These are phyloP conservation scores for Parascedosporium putredinis DNA, from an alignment of 2,329 filamentous ascomycete species.

Conservation along the genomic window DNA sequence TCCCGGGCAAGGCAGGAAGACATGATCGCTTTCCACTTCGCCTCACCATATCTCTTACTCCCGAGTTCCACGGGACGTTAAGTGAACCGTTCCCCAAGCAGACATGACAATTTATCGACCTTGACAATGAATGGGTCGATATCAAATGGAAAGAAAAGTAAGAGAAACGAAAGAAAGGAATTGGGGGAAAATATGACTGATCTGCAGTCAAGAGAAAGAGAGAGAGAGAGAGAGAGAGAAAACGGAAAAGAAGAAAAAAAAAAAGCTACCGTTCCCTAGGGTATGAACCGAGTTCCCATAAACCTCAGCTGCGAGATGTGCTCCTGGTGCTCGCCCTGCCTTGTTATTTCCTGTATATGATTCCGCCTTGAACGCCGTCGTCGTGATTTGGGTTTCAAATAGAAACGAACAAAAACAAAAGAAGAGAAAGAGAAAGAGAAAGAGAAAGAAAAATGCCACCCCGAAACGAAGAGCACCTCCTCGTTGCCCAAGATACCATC, in stretches of 20 bases:
- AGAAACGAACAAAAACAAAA: too few species aligned
- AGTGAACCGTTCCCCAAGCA: too few species aligned
- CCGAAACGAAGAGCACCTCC: too few species aligned
- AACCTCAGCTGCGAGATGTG: background rate
- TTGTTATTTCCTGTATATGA: background rate
- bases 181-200: too few species aligned
- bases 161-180: background rate
- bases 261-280: slow-evolving; percentile 2
- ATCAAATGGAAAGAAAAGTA: background rate
- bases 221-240: background rate
- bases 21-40: too few species aligned
- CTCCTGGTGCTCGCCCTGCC: background rate
- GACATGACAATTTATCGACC: too few species aligned
- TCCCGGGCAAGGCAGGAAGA: too few species aligned
- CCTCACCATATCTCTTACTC: too few species aligned
- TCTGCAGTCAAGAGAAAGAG: too few species aligned
- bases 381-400: background rate
- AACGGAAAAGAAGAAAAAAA: slow-evolving; percentile 5
- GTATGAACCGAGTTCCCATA: slow-evolving; percentile 3
- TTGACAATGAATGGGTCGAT: too few species aligned
- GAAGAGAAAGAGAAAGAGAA: background rate
- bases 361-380: slow-evolving; percentile 1
- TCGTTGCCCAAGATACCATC: too few species aligned
- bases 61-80: too few species aligned
- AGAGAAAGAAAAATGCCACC: background rate